These are phyloP conservation scores for Rugonectria rugulosa DNA, from an alignment of 2,329 filamentous ascomycete species.

Conservation along the genomic window DNA sequence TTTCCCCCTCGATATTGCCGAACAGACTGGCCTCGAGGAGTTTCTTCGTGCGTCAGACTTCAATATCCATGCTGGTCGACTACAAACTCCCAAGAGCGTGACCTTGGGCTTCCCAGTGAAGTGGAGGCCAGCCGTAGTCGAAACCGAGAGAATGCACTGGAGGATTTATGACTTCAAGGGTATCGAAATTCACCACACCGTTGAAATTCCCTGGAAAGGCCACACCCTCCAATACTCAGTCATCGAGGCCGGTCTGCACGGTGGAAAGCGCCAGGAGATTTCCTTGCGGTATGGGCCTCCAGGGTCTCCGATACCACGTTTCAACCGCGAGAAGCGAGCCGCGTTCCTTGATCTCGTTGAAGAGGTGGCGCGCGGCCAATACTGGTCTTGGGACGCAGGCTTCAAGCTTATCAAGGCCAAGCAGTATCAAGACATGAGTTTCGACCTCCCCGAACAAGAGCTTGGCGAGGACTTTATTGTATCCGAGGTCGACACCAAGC, in stretches of 20 bases:
- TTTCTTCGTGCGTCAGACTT: constrained; percentile 57
- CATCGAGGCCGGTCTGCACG: constrained; percentile 59
- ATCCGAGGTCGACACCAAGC: constrained; percentile 9
- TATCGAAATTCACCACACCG: constrained; percentile 59
- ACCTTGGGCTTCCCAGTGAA: constrained; percentile 21
- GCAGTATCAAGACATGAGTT: constrained; percentile 37
- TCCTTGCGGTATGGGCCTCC: constrained; percentile 44
- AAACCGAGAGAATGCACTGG: background rate
- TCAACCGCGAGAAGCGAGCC: constrained; percentile 10
- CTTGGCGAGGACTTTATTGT: constrained; percentile 36
- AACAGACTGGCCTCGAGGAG: constrained; percentile 44
- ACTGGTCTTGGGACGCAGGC: constrained; percentile 48
- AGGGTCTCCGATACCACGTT: background rate
- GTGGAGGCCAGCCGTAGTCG: constrained; percentile 10
- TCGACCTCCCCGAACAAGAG: constrained; percentile 37
- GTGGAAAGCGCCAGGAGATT: constrained; percentile 60
- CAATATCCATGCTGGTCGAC: constrained; percentile 50
- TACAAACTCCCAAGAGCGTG: constrained; percentile 48
- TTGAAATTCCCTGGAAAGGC: constrained; percentile 51
- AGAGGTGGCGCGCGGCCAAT: constrained; percentile 40
- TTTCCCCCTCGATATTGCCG: constrained; percentile 49
- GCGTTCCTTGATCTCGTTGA: constrained; percentile 41
- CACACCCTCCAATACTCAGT: constrained; percentile 59
- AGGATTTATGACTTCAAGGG: constrained; percentile 54
- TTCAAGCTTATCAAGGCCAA: constrained; percentile 37